Evolutionary conservation across 83 land plant genomes (phyloP).

Genomic region (Isoetes engelmannii): DNA sequence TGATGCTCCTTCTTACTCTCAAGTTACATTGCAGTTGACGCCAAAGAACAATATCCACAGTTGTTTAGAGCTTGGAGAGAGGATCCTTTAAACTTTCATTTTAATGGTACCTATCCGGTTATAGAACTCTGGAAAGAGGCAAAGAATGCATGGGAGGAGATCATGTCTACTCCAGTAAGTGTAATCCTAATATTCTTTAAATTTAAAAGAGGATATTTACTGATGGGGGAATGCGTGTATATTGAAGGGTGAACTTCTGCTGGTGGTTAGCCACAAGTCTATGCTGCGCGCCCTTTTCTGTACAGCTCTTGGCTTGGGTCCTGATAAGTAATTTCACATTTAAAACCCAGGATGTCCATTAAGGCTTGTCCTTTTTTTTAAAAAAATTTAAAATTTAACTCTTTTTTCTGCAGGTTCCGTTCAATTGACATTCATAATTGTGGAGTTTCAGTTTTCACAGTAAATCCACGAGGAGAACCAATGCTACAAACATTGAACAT

Average conservation of each 20-base stretch:
- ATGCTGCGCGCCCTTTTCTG: constrained; percentile 68
- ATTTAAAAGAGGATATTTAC: neutral
- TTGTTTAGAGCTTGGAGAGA: constrained; percentile 62
- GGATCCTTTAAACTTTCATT: constrained; percentile 60
- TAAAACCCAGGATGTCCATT: too few species aligned
- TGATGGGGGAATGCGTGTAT: neutral
- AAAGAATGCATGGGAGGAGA: constrained; percentile 63
- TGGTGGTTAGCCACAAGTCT: constrained; percentile 75
- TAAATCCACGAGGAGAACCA: constrained; percentile 64
- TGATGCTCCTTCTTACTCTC: too few species aligned
- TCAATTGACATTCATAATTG: constrained; percentile 62
- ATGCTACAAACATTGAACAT: constrained; percentile 61
- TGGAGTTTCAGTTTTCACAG: constrained; percentile 46
- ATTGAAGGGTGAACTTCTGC: constrained; percentile 56
- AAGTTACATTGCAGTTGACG: constrained; percentile 47
- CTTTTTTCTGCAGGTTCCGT: constrained; percentile 49
- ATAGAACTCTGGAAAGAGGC: constrained; percentile 59
- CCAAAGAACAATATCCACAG: constrained; percentile 51
- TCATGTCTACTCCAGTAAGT: constrained; percentile 49
- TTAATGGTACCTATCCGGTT: constrained; percentile 62
- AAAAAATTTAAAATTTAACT: too few species aligned
- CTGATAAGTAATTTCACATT: constrained; percentile 43
- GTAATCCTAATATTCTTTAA: neutral
- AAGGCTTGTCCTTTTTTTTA: neutral
- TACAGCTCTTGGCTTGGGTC: constrained; percentile 69